Percentiles rank a stretch among this genome's conserved stretches.
Conservation (phyloP, 176 grass and related monocot genomes). For the Rhynchospora tenuis region DNA sequence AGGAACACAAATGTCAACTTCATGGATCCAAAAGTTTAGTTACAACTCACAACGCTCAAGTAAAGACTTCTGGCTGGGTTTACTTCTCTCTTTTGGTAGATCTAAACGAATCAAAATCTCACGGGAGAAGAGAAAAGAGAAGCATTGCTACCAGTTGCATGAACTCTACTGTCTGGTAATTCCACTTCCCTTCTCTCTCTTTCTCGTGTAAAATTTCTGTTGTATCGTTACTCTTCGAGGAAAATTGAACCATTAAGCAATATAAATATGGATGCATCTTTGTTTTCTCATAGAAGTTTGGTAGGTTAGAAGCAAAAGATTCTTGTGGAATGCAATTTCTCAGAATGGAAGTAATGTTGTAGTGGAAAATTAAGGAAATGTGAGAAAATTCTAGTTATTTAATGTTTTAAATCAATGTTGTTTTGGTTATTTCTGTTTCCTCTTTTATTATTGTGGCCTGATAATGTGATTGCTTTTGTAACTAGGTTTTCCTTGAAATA, state of each 20-base stretch:
- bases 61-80: neutral
- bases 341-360: neutral
- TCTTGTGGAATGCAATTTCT: neutral
- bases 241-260: neutral
- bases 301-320: too few species aligned
- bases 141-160: neutral
- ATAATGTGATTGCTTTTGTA: constrained; percentile 22
- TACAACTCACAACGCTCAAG: neutral
- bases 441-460: constrained; percentile 21
- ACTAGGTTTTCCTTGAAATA: neutral
- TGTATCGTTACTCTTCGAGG: neutral
- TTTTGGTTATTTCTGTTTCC: constrained; percentile 15
- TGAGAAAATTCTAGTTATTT: neutral
- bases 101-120: constrained; percentile 7
- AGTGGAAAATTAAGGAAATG: neutral
- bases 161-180: constrained; percentile 6
- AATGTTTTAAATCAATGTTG: neutral
- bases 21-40: neutral
- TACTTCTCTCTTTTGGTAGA: neutral
- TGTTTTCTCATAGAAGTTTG: too few species aligned
- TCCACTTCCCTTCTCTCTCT: neutral
- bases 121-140: constrained; percentile 9
- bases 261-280: too few species aligned
- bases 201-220: neutral
- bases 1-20: too few species aligned